Base-by-base conservation (phyloP, 2,329 filamentous ascomycete species). In the Curvularia lunata region DNA sequence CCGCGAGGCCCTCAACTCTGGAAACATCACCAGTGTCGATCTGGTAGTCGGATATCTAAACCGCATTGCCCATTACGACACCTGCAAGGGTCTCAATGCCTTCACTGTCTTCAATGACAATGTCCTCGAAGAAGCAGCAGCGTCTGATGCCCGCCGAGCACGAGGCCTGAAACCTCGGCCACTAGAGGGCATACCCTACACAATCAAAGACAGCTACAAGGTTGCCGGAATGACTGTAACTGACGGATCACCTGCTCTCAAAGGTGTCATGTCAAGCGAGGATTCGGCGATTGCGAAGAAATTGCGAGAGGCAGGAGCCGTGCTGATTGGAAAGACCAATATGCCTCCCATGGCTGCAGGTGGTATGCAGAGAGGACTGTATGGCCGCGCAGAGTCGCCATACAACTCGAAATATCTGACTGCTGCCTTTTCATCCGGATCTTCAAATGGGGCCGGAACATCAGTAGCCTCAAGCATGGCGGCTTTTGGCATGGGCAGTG, bases 261-360 rank as follows among this genome's bases (percentile, higher is more conserved):
- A 78, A 30, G 66, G 81, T 7, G 66, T 87, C 0, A 63, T 82
- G 2, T 79, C 85, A 0, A 81, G 77, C 7, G 78, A 83, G 43
- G 84, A 87, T 67, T 82, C 84, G 1, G 81, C 81, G 3, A 80
- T 81, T 5, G 83, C 84, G 0, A 63, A 77, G 10, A 71, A 74
- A 9, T 73, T 87, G 5, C 76, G 80, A 4, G 73, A 78, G 27
- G 81, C 82, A 1, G 84, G 84, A 1, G 82, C 79, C 0, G 74
- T 86, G 0, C 69, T 85, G 19, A 73, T 86, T 0, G 85, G 85
- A 0, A 79, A 81, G 43, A 86, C 85, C 0, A 88, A 87, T 54
- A 85, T 86, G 81, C 85, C 83, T 0, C 81, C 85, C 0, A 85
- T 86, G 83, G 85, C 84, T 10, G 80, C 81, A 21, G 84, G 84